phyloP scores from a whole-genome alignment of 306 rosid genomes.

The Parietaria judaica region DNA sequence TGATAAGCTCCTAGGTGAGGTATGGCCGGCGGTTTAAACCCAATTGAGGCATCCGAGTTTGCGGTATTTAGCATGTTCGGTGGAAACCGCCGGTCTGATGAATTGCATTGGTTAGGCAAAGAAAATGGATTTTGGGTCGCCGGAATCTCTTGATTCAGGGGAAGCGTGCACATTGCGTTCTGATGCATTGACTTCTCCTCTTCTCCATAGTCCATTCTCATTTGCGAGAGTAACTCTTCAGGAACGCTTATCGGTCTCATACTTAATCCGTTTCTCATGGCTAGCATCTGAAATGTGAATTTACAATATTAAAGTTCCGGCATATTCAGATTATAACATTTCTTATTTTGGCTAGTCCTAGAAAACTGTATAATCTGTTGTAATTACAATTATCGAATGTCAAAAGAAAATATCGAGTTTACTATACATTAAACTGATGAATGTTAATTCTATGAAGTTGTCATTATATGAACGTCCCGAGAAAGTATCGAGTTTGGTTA shows the following conservation, averaged over 20 bases:
- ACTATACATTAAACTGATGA: too few relatives aligned
- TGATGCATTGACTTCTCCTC: conserved; percentile 44
- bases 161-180: conserved; percentile 34
- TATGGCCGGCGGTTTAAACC: conserved; percentile 37
- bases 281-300: conserved; percentile 60
- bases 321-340: background rate
- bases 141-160: conserved; percentile 41
- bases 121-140: conserved; percentile 33
- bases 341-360: background rate
- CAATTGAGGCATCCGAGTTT: conserved; percentile 38
- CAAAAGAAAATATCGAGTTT: too few relatives aligned
- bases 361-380: too few relatives aligned
- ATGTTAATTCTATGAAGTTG: too few relatives aligned
- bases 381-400: too few relatives aligned
- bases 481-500: too few relatives aligned
- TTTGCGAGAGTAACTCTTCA: conserved; percentile 42
- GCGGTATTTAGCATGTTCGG: conserved; percentile 40
- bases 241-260: conserved; percentile 70
- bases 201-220: conserved; percentile 44
- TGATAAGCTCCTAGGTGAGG: conserved; percentile 42
- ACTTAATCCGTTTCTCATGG: conserved; percentile 81
- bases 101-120: conserved; percentile 32
- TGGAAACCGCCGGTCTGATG: conserved; percentile 32
- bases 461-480: too few relatives aligned
- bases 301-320: conserved; percentile 6